phyloP scores from a whole-genome alignment of 2,329 filamentous ascomycete genomes.

The Scytalidium sp. region DNA sequence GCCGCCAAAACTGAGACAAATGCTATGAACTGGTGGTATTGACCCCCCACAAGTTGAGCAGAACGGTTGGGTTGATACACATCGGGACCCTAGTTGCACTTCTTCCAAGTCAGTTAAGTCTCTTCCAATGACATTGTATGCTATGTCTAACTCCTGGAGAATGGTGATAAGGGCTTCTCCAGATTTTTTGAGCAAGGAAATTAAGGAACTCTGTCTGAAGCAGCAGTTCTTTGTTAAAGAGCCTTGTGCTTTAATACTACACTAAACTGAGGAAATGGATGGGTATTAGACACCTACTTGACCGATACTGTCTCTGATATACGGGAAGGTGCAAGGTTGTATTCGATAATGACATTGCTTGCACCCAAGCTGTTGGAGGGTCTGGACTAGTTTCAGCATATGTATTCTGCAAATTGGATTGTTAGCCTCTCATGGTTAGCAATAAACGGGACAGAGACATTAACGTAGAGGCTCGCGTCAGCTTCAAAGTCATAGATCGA shows the following conservation, averaged over 20 bases:
- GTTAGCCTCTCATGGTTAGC: constrained; percentile 1
- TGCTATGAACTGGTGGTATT: not conserved
- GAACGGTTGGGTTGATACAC: not conserved
- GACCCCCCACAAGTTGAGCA: not conserved
- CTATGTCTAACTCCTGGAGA: not conserved
- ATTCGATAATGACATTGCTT: not conserved
- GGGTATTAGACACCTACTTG: not conserved
- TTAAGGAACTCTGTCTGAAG: not conserved
- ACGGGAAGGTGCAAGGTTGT: not conserved
- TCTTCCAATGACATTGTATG: not conserved
- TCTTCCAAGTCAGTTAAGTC: not conserved
- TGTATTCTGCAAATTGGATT: not conserved
- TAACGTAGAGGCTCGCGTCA: constrained; percentile 19
- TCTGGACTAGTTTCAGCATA: not conserved
- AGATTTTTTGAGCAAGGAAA: not conserved
- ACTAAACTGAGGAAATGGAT: not conserved
- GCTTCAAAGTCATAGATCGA: constrained; percentile 17
- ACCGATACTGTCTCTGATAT: not conserved
- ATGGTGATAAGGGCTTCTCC: not conserved
- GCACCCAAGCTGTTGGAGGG: not conserved
- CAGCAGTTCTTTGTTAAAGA: too few relatives aligned
- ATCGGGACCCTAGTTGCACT: not conserved
- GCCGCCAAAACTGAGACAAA: not conserved
- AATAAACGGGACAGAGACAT: constrained; percentile 12
- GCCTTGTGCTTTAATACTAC: too few relatives aligned